phyloP scores from a whole-genome alignment of 2,329 filamentous ascomycete genomes.

The Colletotrichum caudatum region DNA sequence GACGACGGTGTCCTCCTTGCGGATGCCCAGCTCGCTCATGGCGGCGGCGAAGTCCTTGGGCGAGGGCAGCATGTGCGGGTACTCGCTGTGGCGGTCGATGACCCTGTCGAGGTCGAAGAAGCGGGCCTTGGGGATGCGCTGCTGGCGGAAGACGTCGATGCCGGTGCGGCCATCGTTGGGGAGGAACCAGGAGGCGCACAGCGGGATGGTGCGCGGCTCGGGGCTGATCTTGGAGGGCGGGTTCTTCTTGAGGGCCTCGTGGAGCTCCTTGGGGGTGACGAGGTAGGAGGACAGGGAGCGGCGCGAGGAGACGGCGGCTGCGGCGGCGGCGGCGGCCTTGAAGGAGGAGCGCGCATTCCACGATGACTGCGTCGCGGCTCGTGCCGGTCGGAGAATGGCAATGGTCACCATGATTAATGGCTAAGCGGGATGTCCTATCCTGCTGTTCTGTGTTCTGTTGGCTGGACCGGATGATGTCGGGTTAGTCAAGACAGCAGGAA shows the following conservation, averaged over 20 bases:
- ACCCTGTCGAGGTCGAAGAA: slow-evolving; percentile 98
- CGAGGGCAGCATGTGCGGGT: slow-evolving; percentile 95
- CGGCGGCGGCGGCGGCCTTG: slow-evolving; percentile 51
- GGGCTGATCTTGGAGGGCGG: slow-evolving; percentile 83
- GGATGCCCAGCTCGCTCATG: slow-evolving; percentile 90
- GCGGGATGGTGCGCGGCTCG: slow-evolving; percentile 84
- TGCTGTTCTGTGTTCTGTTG: background rate
- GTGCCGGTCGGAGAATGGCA: slow-evolving; percentile 57
- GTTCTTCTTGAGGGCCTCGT: slow-evolving; percentile 85
- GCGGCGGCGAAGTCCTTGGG: slow-evolving; percentile 84
- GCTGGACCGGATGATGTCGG: slow-evolving; percentile 17
- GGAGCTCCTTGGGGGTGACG: slow-evolving; percentile 85
- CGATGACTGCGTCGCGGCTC: slow-evolving; percentile 53
- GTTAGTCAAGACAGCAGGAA: slow-evolving; percentile 7
- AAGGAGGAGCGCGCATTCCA: slow-evolving; percentile 50
- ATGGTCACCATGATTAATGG: slow-evolving; percentile 57
- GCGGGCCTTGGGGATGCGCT: slow-evolving; percentile 87
- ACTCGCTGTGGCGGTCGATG: slow-evolving; percentile 87
- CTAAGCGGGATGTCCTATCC: too few species aligned
- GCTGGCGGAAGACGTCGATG: slow-evolving; percentile 81
- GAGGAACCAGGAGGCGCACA: slow-evolving; percentile 96
- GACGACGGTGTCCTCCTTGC: slow-evolving; percentile 87
- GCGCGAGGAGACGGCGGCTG: slow-evolving; percentile 46
- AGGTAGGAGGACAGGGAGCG: slow-evolving; percentile 83
- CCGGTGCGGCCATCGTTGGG: slow-evolving; percentile 91